These are phyloP conservation scores for Oryza australiensis DNA, from an alignment of 176 grass and related monocot species.

Conservation along the genomic window DNA sequence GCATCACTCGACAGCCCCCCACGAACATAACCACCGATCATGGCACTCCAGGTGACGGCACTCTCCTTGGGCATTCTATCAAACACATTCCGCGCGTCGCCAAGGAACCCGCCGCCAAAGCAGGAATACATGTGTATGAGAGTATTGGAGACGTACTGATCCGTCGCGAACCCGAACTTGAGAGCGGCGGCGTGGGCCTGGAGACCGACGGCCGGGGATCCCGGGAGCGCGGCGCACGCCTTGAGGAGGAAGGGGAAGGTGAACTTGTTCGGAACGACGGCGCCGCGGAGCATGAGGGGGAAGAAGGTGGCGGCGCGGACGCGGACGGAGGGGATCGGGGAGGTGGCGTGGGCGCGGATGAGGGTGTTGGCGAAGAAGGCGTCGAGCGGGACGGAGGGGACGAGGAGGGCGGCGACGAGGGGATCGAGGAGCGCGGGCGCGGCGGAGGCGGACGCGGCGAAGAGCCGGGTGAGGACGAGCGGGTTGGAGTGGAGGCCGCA, in stretches of 20 bases:
- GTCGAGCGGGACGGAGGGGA: conserved; percentile 31
- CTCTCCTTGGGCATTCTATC: conserved; percentile 50
- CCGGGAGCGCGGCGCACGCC: conserved; percentile 38
- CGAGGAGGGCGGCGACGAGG: conserved; percentile 45
- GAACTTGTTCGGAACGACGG: conserved; percentile 45
- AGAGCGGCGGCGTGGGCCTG: conserved; percentile 49
- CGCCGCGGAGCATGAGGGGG: conserved; percentile 47
- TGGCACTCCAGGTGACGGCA: conserved; percentile 69
- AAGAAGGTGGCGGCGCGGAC: conserved; percentile 40
- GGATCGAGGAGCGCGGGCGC: conserved; percentile 57
- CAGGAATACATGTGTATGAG: conserved; percentile 60
- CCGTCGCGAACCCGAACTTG: conserved; percentile 55
- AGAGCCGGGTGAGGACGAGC: conserved; percentile 55
- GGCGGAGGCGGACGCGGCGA: conserved; percentile 35
- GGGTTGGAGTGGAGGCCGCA: conserved; percentile 44
- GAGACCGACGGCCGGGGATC: conserved; percentile 6
- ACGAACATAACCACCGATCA: conserved; percentile 70
- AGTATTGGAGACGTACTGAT: conserved; percentile 52
- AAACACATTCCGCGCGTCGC: conserved; percentile 55
- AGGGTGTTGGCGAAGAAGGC: conserved; percentile 59
- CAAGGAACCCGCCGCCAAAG: conserved; percentile 43
- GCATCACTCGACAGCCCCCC: conserved; percentile 51
- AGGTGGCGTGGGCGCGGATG: conserved; percentile 46
- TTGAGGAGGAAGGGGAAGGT: conserved; percentile 60
- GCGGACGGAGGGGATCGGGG: conserved; percentile 36